These are phyloP conservation scores for Astragalus glycyphyllos DNA, from an alignment of 306 rosid species.

Conservation along the genomic window DNA sequence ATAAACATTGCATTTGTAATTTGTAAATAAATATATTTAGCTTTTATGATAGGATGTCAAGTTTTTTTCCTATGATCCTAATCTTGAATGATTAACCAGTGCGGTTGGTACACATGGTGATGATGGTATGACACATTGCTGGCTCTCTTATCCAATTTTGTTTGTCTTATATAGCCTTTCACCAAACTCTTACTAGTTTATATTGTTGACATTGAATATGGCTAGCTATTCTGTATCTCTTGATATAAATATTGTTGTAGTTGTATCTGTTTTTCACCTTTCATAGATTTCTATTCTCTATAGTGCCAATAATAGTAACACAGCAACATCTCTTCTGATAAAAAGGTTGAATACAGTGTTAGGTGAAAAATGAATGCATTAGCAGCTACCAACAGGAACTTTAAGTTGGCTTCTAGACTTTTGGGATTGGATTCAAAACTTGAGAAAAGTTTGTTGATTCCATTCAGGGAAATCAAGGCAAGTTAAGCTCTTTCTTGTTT, in stretches of 20 bases:
- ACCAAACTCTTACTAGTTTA: constrained; percentile 39
- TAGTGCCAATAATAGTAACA: constrained; percentile 5
- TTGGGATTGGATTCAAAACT: constrained; percentile 92
- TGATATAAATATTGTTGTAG: constrained; percentile 28
- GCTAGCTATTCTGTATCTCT: constrained; percentile 30
- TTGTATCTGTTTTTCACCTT: constrained; percentile 38
- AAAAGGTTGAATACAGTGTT: constrained; percentile 41
- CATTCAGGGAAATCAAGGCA: constrained; percentile 96
- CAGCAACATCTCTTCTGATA: constrained; percentile 36
- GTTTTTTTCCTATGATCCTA: background rate
- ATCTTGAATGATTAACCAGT: constrained; percentile 8
- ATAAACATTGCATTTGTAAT: too few relatives aligned
- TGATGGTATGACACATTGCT: constrained; percentile 36
- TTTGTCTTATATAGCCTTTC: constrained; percentile 9
- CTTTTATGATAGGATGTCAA: background rate
- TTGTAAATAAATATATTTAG: too few relatives aligned
- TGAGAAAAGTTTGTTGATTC: constrained; percentile 88
- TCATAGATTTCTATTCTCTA: constrained; percentile 5
- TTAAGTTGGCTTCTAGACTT: constrained; percentile 84
- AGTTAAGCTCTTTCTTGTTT: constrained; percentile 1
- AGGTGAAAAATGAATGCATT: constrained; percentile 77
- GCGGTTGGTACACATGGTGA: constrained; percentile 42
- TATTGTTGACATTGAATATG: constrained; percentile 41
- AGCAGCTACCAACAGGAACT: constrained; percentile 96
- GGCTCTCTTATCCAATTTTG: constrained; percentile 45